phyloP scores from a whole-genome alignment of 306 rosid species.

The Cicer yamashitae region DNA sequence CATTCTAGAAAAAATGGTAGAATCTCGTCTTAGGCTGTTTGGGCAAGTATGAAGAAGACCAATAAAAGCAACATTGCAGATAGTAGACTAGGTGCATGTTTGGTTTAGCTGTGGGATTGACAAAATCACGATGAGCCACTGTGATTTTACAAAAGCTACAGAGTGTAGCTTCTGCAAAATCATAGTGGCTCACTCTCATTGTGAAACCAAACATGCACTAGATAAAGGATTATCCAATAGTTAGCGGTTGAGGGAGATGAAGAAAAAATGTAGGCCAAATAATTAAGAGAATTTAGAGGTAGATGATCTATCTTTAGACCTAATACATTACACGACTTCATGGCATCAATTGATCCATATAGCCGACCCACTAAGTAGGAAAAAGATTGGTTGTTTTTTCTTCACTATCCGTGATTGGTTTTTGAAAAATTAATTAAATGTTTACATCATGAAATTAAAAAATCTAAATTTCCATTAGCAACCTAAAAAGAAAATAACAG shows the following conservation, averaged over 20 bases:
- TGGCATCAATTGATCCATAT: background rate
- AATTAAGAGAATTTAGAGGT: background rate
- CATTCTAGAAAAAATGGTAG: constrained; percentile 3
- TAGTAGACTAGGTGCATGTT: background rate
- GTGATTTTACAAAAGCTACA: too few species aligned
- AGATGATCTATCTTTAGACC: background rate
- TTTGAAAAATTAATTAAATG: constrained; percentile 25
- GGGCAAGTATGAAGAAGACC: background rate
- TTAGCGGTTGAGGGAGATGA: background rate
- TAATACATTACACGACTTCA: background rate
- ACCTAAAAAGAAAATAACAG: constrained; percentile 22
- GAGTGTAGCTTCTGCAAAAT: too few species aligned
- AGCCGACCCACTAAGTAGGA: background rate
- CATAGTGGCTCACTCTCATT: too few species aligned
- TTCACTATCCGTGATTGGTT: background rate
- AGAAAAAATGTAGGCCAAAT: background rate
- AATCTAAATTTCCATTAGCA: background rate
- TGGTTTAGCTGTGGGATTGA: too few species aligned
- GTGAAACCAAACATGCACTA: background rate
- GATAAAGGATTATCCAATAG: background rate
- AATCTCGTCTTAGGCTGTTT: background rate
- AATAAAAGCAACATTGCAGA: background rate
- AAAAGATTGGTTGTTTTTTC: background rate
- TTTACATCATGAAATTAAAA: constrained; percentile 5
- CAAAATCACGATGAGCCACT: too few species aligned